Evolutionary conservation across 768 basidiomycete species (phyloP).

Genomic region (Antrodiella citrinella): DNA sequence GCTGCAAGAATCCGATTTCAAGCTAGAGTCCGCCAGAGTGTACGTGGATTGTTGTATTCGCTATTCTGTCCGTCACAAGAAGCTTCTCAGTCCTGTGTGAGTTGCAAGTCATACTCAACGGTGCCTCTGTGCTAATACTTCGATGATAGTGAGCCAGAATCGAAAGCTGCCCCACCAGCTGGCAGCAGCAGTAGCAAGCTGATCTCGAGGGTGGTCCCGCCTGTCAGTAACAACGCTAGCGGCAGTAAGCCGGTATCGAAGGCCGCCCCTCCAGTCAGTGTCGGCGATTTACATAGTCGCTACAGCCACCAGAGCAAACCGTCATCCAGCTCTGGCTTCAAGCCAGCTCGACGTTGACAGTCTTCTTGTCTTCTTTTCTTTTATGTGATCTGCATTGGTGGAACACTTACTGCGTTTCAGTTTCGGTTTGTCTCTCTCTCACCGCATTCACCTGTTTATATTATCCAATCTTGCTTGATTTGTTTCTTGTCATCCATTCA

Average conservation of each 20-base stretch:
- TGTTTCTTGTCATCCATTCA: not conserved
- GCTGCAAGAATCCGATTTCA: not conserved
- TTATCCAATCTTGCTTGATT: not conserved
- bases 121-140: too few species aligned
- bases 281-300: not conserved
- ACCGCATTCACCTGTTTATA: not conserved
- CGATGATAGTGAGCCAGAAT: too few species aligned
- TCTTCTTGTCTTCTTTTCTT: too few species aligned
- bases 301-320: not conserved
- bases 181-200: too few species aligned
- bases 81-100: too few species aligned
- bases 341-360: too few species aligned
- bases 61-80: too few species aligned
- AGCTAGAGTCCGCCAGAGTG: not conserved
- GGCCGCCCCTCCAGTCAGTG: not conserved
- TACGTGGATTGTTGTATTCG: not conserved
- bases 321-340: not conserved
- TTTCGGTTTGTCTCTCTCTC: not conserved
- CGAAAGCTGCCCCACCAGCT: too few species aligned
- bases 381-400: too few species aligned
- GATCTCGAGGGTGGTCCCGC: too few species aligned
- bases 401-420: not conserved
- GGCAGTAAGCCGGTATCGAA: not conserved
- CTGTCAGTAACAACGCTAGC: too few species aligned
- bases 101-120: too few species aligned